phyloP scores from a whole-genome alignment of 2,329 filamentous ascomycete genomes.

The Paramyrothecium roridum region DNA sequence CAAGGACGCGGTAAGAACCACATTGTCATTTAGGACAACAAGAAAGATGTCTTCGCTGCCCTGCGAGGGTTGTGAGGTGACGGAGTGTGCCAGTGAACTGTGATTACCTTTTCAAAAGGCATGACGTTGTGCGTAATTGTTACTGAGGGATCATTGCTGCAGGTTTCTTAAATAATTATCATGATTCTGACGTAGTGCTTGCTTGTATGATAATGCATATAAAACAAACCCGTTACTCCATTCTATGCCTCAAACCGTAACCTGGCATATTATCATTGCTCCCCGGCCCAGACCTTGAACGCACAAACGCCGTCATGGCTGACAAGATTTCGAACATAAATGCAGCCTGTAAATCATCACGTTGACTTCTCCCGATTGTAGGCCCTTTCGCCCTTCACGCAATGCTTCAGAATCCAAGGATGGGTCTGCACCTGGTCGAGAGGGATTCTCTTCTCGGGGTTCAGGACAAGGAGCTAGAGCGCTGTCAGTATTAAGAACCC shows the following conservation, averaged over 20 bases:
- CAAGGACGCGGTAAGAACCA: too few species aligned
- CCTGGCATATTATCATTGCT: constrained; percentile 9
- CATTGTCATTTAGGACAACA: too few species aligned
- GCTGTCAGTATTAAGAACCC: constrained; percentile 15
- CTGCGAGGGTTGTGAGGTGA: too few species aligned
- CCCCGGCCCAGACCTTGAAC: constrained; percentile 15
- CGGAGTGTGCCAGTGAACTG: too few species aligned
- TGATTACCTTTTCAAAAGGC: too few species aligned
- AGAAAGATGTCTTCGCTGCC: too few species aligned
- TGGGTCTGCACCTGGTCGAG: constrained; percentile 86
- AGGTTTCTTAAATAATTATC: too few species aligned
- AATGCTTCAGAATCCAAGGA: constrained; percentile 97
- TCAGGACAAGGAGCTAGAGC: constrained; percentile 76
- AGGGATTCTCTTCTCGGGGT: constrained; percentile 89
- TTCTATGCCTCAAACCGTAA: constrained; percentile 22
- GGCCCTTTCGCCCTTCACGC: constrained; percentile 60
- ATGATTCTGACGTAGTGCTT: background rate
- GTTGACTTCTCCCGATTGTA: constrained; percentile 44
- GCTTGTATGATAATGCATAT: background rate
- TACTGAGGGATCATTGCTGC: too few species aligned
- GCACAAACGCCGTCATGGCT: constrained; percentile 1
- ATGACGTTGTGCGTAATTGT: too few species aligned
- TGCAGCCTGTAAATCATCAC: constrained; percentile 12
- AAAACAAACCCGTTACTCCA: constrained; percentile 21
- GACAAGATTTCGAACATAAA: constrained; percentile 2